Conservation (phyloP, 1,284 basidiomycete species). For the Amylostereum areolatum region DNA sequence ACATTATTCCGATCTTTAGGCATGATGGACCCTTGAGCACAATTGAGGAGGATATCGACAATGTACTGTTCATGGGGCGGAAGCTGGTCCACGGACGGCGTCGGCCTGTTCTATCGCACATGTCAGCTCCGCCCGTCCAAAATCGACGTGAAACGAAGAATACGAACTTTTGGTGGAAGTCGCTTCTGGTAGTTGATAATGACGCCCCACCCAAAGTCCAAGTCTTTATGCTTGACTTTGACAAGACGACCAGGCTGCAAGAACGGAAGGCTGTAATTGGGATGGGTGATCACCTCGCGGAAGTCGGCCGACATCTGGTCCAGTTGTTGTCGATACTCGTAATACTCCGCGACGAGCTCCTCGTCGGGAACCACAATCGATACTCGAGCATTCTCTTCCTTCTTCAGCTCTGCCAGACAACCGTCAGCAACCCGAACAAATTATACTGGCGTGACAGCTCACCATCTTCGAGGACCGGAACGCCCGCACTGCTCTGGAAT, state of each 20-base stretch:
- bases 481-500: slow-evolving; percentile 90
- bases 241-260: slow-evolving; percentile 89
- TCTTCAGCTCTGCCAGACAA: slow-evolving; percentile 55
- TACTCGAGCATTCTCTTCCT: slow-evolving; percentile 68
- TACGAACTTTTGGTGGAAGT: slow-evolving; percentile 59
- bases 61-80: slow-evolving; percentile 89
- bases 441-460: slow-evolving; percentile 6
- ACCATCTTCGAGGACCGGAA: slow-evolving; percentile 87
- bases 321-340: slow-evolving; percentile 86
- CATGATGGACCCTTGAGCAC: slow-evolving; percentile 59
- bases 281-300: slow-evolving; percentile 89
- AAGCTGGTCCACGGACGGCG: slow-evolving; percentile 58
- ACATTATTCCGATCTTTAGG: slow-evolving; percentile 56
- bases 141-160: neutral
- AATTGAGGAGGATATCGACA: slow-evolving; percentile 88
- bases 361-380: slow-evolving; percentile 79
- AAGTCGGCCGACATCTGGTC: slow-evolving; percentile 87
- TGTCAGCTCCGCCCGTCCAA: neutral
- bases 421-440: slow-evolving; percentile 6
- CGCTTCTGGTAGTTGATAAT: slow-evolving; percentile 92
- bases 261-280: slow-evolving; percentile 90
- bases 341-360: slow-evolving; percentile 82
- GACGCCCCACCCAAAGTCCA: slow-evolving; percentile 96
- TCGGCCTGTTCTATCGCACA: slow-evolving; percentile 41
- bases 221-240: slow-evolving; percentile 78